Evolutionary conservation across 2,329 filamentous ascomycete species (phyloP).

Genomic region (Colletotrichum sansevieriae): DNA sequence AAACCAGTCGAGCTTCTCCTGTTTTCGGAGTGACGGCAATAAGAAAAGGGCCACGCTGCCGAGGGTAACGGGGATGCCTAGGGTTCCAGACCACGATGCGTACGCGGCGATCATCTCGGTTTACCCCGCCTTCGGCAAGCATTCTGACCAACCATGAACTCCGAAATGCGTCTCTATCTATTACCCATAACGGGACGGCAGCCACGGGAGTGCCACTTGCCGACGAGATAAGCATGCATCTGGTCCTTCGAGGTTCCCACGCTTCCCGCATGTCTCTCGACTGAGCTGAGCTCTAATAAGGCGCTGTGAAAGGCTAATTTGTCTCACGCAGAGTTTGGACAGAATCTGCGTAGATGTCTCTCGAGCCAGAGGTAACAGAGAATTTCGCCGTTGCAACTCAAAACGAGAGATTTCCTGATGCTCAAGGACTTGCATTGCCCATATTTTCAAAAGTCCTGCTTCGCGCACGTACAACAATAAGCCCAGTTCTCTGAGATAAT

Average conservation of each 20-base stretch:
- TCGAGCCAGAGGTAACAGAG: too few species aligned
- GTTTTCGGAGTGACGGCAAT: conserved; percentile 20
- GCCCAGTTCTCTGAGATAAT: background rate
- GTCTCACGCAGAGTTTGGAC: too few species aligned
- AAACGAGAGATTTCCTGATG: too few species aligned
- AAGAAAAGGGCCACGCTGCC: conserved; percentile 8
- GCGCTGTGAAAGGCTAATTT: too few species aligned
- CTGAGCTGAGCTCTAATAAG: too few species aligned
- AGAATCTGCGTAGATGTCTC: too few species aligned
- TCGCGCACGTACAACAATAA: background rate
- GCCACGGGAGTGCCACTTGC: too few species aligned
- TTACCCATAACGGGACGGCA: conserved; percentile 1
- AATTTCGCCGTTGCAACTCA: too few species aligned
- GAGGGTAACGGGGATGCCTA: background rate
- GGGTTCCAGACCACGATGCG: conserved; percentile 15
- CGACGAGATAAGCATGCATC: conserved; percentile 24
- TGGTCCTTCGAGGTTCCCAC: too few species aligned
- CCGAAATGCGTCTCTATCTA: conserved; percentile 20
- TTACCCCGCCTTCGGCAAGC: conserved; percentile 31
- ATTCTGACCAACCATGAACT: conserved; percentile 15
- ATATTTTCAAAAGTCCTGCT: background rate
- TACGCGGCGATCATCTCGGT: background rate
- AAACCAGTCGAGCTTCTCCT: background rate
- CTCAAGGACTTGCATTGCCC: too few species aligned
- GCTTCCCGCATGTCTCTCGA: too few species aligned